A percentile compares a stretch with the other conserved stretches of the same genome.
Evolutionary conservation across 306 rosid species (phyloP).

Genomic region (Ormosia semicastrata): DNA sequence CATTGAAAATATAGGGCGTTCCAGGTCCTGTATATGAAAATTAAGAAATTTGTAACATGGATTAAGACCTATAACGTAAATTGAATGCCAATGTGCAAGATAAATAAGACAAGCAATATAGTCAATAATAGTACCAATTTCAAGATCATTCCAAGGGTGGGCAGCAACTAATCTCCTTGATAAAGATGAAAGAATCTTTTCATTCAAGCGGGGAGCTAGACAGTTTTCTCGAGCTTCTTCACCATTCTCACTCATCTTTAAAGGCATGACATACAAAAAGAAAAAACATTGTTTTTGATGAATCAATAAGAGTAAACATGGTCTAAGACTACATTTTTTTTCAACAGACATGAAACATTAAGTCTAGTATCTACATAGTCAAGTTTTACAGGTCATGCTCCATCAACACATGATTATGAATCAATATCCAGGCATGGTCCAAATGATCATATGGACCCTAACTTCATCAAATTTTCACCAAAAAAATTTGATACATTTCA

Average conservation of each 20-base stretch:
- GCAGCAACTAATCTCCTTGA: slow-evolving; percentile 95
- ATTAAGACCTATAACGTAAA: slow-evolving; percentile 10
- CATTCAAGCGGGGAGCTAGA: slow-evolving; percentile 62
- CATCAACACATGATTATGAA: background rate
- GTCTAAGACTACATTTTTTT: background rate
- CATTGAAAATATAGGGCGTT: slow-evolving; percentile 75
- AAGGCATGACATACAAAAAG: background rate
- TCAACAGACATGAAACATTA: slow-evolving; percentile 3
- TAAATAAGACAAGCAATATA: background rate
- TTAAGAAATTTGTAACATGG: slow-evolving; percentile 27
- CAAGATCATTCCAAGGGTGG: slow-evolving; percentile 99
- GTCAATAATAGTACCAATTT: slow-evolving; percentile 61
- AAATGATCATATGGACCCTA: background rate
- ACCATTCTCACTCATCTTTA: slow-evolving; percentile 49
- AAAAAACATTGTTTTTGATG: background rate
- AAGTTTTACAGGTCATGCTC: background rate
- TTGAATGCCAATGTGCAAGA: background rate
- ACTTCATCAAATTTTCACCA: background rate
- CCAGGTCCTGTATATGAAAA: slow-evolving; percentile 66
- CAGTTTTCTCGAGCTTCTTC: slow-evolving; percentile 21
- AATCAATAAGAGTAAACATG: background rate
- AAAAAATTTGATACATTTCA: background rate
- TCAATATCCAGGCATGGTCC: background rate
- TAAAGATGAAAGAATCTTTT: slow-evolving; percentile 89
- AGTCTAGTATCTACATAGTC: background rate